Base-by-base conservation (phyloP, 2,329 filamentous ascomycete genomes). In the Pseudogymnoascus sp. region DNA sequence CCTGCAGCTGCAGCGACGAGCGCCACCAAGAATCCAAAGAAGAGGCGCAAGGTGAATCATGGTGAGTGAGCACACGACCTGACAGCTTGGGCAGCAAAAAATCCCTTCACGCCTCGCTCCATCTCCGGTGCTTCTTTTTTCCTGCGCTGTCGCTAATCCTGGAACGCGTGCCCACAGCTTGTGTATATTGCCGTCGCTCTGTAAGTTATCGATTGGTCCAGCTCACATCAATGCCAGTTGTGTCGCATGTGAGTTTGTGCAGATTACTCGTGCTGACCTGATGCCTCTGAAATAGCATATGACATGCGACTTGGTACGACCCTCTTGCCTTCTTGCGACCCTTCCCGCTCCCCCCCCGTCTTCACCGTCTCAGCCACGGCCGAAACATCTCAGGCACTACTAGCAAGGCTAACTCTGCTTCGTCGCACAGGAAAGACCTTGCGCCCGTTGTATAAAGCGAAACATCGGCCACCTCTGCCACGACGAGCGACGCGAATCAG, bases 391-490 rank as follows among this genome's bases (percentile, higher is more conserved):
- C 73, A 65, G 66, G 67, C 66, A 68, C 63, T 65, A 68, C 63
- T 65, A 68, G 64, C 67, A 67, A 71, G 68, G 69, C 71, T 72
- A 71, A 72, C 66, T 63, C 59, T 65, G 35, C 65, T 65, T 64
- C 64, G 71, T 72, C 65, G 64, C 68, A 71, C 76, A 96, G 91
- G 91, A 96, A 80, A 88, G 95, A 75, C 95, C 95, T 73, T 99
- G 95, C 83, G 93, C 91, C 72, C 86, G 95, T 78, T 99, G 95
- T 81, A 91, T 97, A 78, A 99, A 97, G 80, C 88, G 95, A 74
- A 96, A 96, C 79, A 99, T 99, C 76, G 95, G 93, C 72, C 95
- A 99, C 78, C 83, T 99, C 69, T 99, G 95, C 78, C 95, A 97
- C 79, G 95, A 99, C 78, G 95, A 97, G 78, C 93, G 93, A 69